Base-by-base conservation (phyloP, 768 basidiomycete genomes). In the Rhodosporidiobolus odoratus region DNA sequence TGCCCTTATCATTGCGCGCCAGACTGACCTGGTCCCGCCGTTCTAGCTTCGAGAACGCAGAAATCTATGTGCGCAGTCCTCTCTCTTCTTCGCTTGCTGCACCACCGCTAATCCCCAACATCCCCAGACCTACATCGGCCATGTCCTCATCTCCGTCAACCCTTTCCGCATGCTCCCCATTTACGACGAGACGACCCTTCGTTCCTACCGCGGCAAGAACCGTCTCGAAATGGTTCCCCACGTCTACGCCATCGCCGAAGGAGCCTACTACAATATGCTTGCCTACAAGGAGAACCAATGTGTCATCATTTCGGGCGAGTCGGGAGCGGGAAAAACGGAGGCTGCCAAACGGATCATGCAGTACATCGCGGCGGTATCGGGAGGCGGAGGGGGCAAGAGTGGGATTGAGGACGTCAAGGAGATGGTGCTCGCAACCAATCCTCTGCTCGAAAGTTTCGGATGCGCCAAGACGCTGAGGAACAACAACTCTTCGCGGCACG, bases 341-440 rank as follows among this genome's bases (percentile, higher is more conserved):
- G 96, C 96, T 5, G 96, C 96, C 30, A 98, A 98, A 80, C 87
- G 93, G 58, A 98, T 99, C 80, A 99, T 99, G 96, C 94, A 97
- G 79, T 99, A 99, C 78, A 95, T 99, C 75, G 96, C 96, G 23
- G 96, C 91, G 16, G 96, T 98, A 0, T 92, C 92, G 23, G 65
- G 69, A 25, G 69, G 25, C 6, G 66, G 66, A 19, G 65, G 50
- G 7, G 66, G 79, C 89, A 86, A 32, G 73, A n/a, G 75, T 58
- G 57, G 76, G 32, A 98, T 98, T 68, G 91, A 96, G 79, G 89
- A 95, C 80, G 93, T 98, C 79, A 97, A 98, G 82, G 94, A 98
- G 79, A 99, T 99, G 96, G 96, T 99, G 25, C 83, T 99, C 58
- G 96, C 96, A 16, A 98, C 96, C 13, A 99, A 99, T 79, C 96